phyloP scores from a whole-genome alignment of 768 basidiomycete species.

The Tephrocybe sp. region DNA sequence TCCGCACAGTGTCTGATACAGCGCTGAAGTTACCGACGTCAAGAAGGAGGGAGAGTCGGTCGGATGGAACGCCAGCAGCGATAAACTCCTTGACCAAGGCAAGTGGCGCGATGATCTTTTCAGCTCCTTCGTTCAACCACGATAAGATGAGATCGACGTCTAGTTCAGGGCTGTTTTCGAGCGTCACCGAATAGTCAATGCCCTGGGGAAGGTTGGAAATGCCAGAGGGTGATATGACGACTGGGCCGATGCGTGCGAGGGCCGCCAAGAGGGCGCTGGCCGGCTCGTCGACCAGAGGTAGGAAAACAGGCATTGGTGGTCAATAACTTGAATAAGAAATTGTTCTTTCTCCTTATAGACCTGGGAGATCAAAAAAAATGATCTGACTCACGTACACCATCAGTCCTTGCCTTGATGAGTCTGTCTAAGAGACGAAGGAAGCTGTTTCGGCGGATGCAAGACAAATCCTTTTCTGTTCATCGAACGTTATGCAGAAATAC shows the following conservation, averaged over 20 bases:
- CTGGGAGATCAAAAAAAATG: constrained; percentile 7
- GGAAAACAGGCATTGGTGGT: constrained; percentile 46
- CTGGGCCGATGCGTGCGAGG: constrained; percentile 74
- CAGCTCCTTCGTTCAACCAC: constrained; percentile 76
- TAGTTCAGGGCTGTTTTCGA: constrained; percentile 47
- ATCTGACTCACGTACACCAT: constrained; percentile 9
- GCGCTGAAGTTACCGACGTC: constrained; percentile 73
- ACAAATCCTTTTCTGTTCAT: too few relatives aligned
- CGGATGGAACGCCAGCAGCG: constrained; percentile 58
- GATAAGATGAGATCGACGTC: constrained; percentile 57
- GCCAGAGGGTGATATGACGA: constrained; percentile 51
- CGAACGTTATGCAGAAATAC: too few relatives aligned
- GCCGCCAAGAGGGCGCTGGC: constrained; percentile 53
- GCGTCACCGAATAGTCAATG: constrained; percentile 51
- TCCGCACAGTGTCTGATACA: constrained; percentile 72
- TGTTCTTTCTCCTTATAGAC: neutral
- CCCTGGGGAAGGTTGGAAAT: constrained; percentile 29
- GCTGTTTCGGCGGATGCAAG: too few relatives aligned
- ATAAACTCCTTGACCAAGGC: constrained; percentile 67
- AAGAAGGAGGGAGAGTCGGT: constrained; percentile 75
- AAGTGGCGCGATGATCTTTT: constrained; percentile 76
- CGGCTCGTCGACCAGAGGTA: constrained; percentile 57
- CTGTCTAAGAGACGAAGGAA: too few relatives aligned
- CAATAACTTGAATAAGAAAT: neutral
- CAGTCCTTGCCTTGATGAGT: too few relatives aligned